phyloP scores from a whole-genome alignment of 225 moss, liverwort and hornwort genomes.

The Climacium dendroides region DNA sequence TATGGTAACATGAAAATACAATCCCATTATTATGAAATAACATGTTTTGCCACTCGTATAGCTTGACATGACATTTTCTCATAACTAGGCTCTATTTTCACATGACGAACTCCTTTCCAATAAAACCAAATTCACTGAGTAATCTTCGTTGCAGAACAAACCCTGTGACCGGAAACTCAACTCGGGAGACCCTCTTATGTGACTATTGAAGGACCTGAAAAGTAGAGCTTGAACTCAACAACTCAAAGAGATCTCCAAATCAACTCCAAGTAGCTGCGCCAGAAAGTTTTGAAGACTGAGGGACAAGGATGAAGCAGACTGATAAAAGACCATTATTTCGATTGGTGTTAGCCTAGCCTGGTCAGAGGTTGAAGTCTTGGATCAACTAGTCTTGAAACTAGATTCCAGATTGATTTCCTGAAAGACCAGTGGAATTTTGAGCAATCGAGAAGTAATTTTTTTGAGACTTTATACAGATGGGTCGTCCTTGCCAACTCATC shows the following conservation, averaged over 20 bases:
- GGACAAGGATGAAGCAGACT: not conserved
- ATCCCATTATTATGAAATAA: not conserved
- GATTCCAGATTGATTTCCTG: not conserved
- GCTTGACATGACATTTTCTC: not conserved
- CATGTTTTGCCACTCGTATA: too few relatives aligned
- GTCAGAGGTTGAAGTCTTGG: not conserved
- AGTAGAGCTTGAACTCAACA: not conserved
- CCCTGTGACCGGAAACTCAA: constrained; percentile 68
- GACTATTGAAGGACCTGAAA: constrained; percentile 23
- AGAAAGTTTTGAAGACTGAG: not conserved
- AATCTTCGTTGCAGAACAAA: constrained; percentile 39
- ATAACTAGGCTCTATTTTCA: not conserved
- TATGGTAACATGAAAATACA: not conserved
- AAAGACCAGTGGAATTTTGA: not conserved
- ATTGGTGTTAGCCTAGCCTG: not conserved
- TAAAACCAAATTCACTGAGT: not conserved
- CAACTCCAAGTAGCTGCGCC: not conserved
- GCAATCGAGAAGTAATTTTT: not conserved
- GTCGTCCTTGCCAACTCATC: not conserved
- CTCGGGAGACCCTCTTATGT: constrained; percentile 78
- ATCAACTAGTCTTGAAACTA: not conserved
- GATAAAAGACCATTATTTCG: not conserved
- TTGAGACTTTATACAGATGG: not conserved
- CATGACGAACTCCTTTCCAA: not conserved
- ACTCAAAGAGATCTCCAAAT: not conserved